Base-by-base conservation (phyloP, 148 eudicot genomes). In the Rhododendron simsii region DNA sequence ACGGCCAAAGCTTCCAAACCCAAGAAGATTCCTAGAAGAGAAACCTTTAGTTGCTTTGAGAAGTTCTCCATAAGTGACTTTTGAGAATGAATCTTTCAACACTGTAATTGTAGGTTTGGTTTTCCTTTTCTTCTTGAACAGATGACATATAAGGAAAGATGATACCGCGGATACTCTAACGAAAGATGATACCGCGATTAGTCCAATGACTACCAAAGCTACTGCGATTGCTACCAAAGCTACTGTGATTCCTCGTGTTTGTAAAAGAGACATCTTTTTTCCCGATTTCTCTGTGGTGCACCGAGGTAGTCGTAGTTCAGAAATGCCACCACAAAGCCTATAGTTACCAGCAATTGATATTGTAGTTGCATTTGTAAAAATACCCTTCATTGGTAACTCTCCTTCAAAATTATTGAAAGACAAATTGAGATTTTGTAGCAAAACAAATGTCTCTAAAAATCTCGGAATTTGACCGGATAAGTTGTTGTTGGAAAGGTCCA, bases 401-500 rank as follows among this genome's bases (percentile, higher is more conserved):
- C 45, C 45, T 41, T 41, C 1, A 6, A 41, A 41, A 41, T 41
- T 6, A 0, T 41, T 5, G 45, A 41, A 41, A 41, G 45, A 41
- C 7, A 41, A 41, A 41, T 41, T 41, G 45, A 41, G 45, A 41
- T 41, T 41, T 8, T 6, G 0, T 1, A 41, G 8, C 1, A 0
- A 0, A 5, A 37, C 2, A 37, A 41, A 35, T 2, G n/a, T 11
- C 21, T 1, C 85, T 2, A 81, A 23, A 39, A 86, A 7, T 6
- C 0, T 23, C 0, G 85, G 81, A 21, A 86, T 74, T 20, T 44
- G 26, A 3, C 81, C 85, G 0, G 88, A 73, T 15, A 86, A 81
- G 23, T 86, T 86, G 76, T 86, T 86, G 4, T n/a, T 10, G 10
- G 88, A 86, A 81, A 86, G 41, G 82, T 86, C 80, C 11, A 82